Evolutionary conservation across 2,329 filamentous ascomycete species (phyloP), one percentile per base, ranked within the genome.

Genomic region (Exophiala spinifera): DNA sequence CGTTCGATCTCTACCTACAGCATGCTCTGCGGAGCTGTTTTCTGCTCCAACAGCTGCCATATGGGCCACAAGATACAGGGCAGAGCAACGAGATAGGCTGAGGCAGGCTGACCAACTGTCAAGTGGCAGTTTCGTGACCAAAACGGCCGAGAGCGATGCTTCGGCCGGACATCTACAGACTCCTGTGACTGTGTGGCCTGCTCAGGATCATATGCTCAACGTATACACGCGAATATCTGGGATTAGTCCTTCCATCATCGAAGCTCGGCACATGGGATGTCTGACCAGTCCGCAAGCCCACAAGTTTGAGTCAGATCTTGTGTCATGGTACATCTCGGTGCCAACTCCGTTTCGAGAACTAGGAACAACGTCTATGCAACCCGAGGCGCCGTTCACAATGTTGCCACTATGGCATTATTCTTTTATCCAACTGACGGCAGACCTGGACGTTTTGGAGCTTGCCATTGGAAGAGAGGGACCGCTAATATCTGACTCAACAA

Each of bases 201-300:
- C 28, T 31, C 48, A 31, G 10, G 5, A 19, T 5, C 25, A 28
- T 3, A 55, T 58, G 49, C 28, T 58, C 15, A 47, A 52, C 11
- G 40, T 46, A 5, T 58, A 53, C 15, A 51, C 53, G 19, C 17
- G n/a, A 23, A 51, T 58, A n/a, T 55, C 52, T 8, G 56, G 56
- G 10, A 49, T 58, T 33, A 39, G 28, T 7, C 51, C 56, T 13
- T 55, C 56, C 10, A 50, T 58, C n/a, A 31, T 31, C 28, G 56
- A 58, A 28, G 51, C 44, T 25, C 45, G 56, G 13, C 44, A 58
- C 19, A 17, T 55, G 44, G 46, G 51, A 20, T 33, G 50, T 13
- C 52, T 58, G 6, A 7, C 28, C 47, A 36, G 14, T 28, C 34
- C 15, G 31, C 43, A 28, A 39, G 42, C 51, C n/a, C 46, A 23